Evolutionary conservation across 73 alveolate species (phyloP).

Genomic region (Paramecium bursaria): DNA sequence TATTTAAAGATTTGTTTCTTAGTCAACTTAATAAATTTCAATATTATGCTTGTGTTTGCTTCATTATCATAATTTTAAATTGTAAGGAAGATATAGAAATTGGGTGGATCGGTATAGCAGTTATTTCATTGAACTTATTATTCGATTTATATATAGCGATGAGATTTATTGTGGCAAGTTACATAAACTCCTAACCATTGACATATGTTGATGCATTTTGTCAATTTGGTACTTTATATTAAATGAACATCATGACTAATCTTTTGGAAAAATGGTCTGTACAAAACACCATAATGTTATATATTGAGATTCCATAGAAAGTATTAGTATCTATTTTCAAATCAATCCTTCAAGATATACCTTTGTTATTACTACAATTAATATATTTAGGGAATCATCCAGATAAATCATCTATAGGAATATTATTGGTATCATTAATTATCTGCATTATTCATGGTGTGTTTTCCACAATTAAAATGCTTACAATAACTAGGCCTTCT

Average conservation of each 20-base stretch:
- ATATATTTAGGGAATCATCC: neutral
- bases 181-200: neutral
- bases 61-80: neutral
- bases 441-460: conserved; percentile 22
- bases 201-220: conserved; percentile 19
- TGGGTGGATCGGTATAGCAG: conserved; percentile 41
- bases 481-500: conserved; percentile 31
- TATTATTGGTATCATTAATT: conserved; percentile 9
- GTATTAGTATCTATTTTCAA: conserved; percentile 45
- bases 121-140: conserved; percentile 15
- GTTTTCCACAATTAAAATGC: conserved; percentile 35
- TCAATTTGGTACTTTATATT: conserved; percentile 26
- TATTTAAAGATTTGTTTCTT: conserved; percentile 20
- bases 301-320: conserved; percentile 26
- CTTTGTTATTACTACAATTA: conserved; percentile 1
- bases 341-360: conserved; percentile 24
- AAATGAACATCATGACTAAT: conserved; percentile 53
- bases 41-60: conserved; percentile 29
- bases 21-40: conserved; percentile 52
- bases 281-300: conserved; percentile 9
- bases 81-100: neutral
- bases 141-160: conserved; percentile 24
- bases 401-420: neutral
- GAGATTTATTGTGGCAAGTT: conserved; percentile 1
- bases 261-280: conserved; percentile 50